phyloP scores from a whole-genome alignment of 2,329 filamentous ascomycete species.

The Trichoderma koningii region DNA sequence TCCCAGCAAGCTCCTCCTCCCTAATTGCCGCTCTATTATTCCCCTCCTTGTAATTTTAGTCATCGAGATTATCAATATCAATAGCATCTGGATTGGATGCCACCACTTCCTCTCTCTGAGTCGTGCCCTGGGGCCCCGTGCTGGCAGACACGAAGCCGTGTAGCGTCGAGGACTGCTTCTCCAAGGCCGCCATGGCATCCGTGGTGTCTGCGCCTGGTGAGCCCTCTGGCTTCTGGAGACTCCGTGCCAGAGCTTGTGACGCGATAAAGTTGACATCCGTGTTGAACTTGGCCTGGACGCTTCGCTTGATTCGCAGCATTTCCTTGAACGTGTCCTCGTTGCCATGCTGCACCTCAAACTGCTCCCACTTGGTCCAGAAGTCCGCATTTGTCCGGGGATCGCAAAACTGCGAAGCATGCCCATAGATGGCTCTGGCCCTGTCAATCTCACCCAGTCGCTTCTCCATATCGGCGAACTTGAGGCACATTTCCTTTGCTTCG shows the following conservation, averaged over 20 bases:
- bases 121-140: slow-evolving; percentile 64
- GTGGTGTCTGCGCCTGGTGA: slow-evolving; percentile 53
- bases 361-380: slow-evolving; percentile 97
- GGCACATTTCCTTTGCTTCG: slow-evolving; percentile 95
- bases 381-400: slow-evolving; percentile 86
- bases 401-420: slow-evolving; percentile 95
- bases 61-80: slow-evolving; percentile 72
- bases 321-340: slow-evolving; percentile 99
- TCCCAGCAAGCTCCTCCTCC: not conserved
- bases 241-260: slow-evolving; percentile 85
- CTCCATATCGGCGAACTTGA: slow-evolving; percentile 98
- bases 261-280: slow-evolving; percentile 99
- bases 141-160: slow-evolving; percentile 89
- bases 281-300: slow-evolving; percentile 96
- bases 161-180: slow-evolving; percentile 84
- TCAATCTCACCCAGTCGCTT: slow-evolving; percentile 90
- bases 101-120: slow-evolving; percentile 44
- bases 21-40: not conserved
- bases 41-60: slow-evolving; percentile 43
- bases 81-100: slow-evolving; percentile 82
- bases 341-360: slow-evolving; percentile 94
- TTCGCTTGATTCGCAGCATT: slow-evolving; percentile 96
- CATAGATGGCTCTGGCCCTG: slow-evolving; percentile 90
- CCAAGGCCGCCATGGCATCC: slow-evolving; percentile 88
- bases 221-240: slow-evolving; percentile 63